Conservation (phyloP, 257 asterid genomes). For the Solanum commersonii region DNA sequence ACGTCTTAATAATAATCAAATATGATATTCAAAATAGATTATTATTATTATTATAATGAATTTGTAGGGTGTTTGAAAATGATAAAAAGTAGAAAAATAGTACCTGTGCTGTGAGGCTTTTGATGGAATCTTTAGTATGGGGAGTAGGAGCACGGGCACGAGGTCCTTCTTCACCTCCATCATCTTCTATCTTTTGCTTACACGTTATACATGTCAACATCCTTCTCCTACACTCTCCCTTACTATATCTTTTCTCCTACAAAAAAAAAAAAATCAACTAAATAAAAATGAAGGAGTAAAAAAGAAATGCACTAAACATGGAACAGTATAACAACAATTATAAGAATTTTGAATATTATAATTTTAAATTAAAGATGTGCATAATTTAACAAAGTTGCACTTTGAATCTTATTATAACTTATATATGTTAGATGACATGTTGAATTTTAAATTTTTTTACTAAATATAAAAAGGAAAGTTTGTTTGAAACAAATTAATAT, state of each 20-base stretch:
- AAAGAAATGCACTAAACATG: neutral
- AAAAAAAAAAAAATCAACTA: neutral
- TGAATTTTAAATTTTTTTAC: neutral
- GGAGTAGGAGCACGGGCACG: constrained; percentile 62
- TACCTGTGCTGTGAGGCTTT: constrained; percentile 98
- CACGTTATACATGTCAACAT: constrained; percentile 99
- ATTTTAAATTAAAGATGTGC: neutral
- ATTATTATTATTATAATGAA: neutral
- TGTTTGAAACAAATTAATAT: neutral
- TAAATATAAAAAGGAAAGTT: neutral
- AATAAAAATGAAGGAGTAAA: neutral
- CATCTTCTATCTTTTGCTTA: constrained; percentile 65
- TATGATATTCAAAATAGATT: neutral
- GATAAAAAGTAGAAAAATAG: neutral
- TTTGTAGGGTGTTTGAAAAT: too few species aligned
- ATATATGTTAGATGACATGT: neutral
- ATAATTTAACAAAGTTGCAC: neutral
- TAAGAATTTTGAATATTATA: neutral
- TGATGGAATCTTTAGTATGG: constrained; percentile 86
- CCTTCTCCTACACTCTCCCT: constrained; percentile 9
- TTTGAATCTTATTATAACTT: neutral
- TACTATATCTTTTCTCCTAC: neutral
- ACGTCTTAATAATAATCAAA: neutral
- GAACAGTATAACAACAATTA: neutral
- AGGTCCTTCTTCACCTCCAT: constrained; percentile 52